These are phyloP conservation scores for Boeremia lycopersici DNA, from an alignment of 2,329 filamentous ascomycete species.

Conservation along the genomic window DNA sequence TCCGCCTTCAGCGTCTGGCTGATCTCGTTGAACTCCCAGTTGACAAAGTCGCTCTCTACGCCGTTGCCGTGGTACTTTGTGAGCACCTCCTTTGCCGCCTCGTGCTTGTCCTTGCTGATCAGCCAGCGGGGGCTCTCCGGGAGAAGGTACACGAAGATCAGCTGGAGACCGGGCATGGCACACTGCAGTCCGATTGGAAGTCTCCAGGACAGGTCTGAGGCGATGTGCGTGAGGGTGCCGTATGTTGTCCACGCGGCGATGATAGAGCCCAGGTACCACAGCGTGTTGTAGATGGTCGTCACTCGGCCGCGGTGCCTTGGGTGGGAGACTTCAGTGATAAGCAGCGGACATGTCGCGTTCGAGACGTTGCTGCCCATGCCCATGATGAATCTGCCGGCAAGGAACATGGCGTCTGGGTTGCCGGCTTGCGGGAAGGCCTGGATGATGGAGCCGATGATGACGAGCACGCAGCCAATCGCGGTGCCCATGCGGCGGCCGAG, in stretches of 20 bases:
- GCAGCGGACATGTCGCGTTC: conserved; percentile 52
- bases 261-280: conserved; percentile 4
- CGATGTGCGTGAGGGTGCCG: conserved; percentile 25
- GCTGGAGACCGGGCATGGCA: conserved; percentile 47
- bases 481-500: conserved; percentile 59
- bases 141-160: conserved; percentile 56
- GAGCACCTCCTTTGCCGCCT: conserved; percentile 61
- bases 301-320: conserved; percentile 38
- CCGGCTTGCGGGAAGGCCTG: conserved; percentile 53
- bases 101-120: conserved; percentile 58
- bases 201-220: conserved; percentile 1
- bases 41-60: conserved; percentile 20
- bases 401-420: conserved; percentile 53
- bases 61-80: conserved; percentile 57
- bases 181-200: conserved; percentile 36
- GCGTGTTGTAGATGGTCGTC: conserved; percentile 21
- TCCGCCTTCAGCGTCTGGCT: conserved; percentile 22
- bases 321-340: conserved; percentile 39
- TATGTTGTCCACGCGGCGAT: conserved; percentile 50
- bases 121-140: conserved; percentile 67
- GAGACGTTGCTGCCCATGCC: conserved; percentile 59
- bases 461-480: conserved; percentile 58
- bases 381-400: conserved; percentile 50
- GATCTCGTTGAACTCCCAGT: conserved; percentile 26
- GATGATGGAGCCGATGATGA: conserved; percentile 57